Evolutionary conservation across 1,284 basidiomycete species (phyloP), one percentile per base, ranked within the genome.

Genomic region (Microbotryum scabiosae): DNA sequence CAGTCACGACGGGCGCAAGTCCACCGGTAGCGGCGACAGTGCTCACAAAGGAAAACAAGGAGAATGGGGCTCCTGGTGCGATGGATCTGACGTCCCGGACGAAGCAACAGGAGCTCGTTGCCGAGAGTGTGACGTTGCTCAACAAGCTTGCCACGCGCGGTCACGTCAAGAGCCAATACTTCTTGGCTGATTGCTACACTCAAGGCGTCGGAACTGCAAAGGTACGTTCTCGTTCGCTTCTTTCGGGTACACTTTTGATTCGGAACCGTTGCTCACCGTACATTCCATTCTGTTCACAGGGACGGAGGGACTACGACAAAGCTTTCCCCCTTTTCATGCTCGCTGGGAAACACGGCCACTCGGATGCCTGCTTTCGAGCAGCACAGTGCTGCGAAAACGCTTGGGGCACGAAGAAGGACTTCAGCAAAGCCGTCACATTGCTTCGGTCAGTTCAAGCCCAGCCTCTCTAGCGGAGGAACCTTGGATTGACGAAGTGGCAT

Each of bases 371-470:
- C 25, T 98, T 94, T 76, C 88, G 94, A 53, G 89, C 93, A 0
- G 96, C 92, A 25, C 96, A 92, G 2, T 98, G 96, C 75, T 96
- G 90, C 75, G 96, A 98, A 80, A 94, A 97, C 73, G 96, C 93
- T 25, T 98, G 96, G 94, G 94, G 94, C 5, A 96, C 92, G 74
- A 80, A 93, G 53, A 83, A 90, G 28, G 96, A 98, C 76, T 85
- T 83, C 25, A 85, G 85, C 57, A 97, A 97, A 74, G 92, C 94
- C 0, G 78, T 97, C 50, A 86, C 89, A 67, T 97, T 93, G 78
- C 97, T 88, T 79, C 79, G 77, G 78, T 79, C 53, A 58, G 77
- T 32, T 30, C 20, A 14, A 14, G 4, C 9, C 26, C 5, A 5
- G 2, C 18, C 28, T 18, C 16, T 48, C 45, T n/a, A 41, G 36